Base-by-base conservation (phyloP, 352 stramenopile species). In the Phytophthora pisi region DNA sequence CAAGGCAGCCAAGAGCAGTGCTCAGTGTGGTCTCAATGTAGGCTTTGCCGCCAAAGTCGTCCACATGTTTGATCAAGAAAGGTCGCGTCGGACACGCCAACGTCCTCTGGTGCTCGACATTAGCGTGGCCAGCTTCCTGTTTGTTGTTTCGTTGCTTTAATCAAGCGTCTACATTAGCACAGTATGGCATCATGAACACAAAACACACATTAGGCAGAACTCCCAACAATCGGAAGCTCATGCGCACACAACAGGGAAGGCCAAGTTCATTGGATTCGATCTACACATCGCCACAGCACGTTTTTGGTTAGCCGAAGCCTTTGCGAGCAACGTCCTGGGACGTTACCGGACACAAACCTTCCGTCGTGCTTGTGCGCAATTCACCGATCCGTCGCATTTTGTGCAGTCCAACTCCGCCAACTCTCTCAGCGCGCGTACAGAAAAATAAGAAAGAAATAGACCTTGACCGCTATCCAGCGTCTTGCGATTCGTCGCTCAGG, bases 221-320 rank as follows among this genome's bases (percentile, higher is more conserved):
- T 68, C 36, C 34, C 26, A 51, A 58, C 11, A 67, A 57, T 31
- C 52, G 38, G 20, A 74, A 67, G 53, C 20, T 42, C 47, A 59
- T 8, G 59, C 51, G 56, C 64, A 79, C 63, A 71, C 60, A 79
- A 74, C 47, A 74, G 61, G 58, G 68, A 74, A 74, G 67, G 62
- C 68, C 68, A 77, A 77, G 61, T 73, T 76, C 59, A 70, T 79
- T 79, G 64, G 67, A 77, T 79, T 77, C 61, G 64, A 71, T 76
- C 68, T 76, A 79, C 68, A 71, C 60, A 79, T 71, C 38, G 70
- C 58, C 61, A 71, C 70, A 78, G 61, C 70, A 78, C 69, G 69
- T 70, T 69, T 46, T 66, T n/a, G 61, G 68, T 74, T 77, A 74
- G 65, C 52, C 51, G 46, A 51, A 23, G 52, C 40, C 43, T 57